phyloP scores from a whole-genome alignment of 495 filamentous ascomycete genomes.

The Daldinia vernicosa region DNA sequence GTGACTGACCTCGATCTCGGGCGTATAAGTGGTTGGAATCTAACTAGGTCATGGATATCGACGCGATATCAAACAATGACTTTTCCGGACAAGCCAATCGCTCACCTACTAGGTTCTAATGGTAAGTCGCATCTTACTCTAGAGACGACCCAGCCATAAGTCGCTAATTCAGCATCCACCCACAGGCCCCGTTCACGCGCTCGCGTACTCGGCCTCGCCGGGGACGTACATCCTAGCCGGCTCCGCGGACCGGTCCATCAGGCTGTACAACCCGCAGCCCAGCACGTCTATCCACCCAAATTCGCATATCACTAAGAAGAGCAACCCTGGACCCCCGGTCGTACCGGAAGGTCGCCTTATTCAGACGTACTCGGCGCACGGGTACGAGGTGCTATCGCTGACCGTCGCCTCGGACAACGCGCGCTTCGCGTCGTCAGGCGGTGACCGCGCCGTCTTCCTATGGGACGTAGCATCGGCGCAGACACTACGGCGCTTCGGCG shows the following conservation, averaged over 20 bases:
- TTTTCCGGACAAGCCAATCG: conserved; percentile 54
- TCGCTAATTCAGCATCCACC: conserved; percentile 16
- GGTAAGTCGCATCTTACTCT: conserved; percentile 32
- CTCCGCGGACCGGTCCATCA: conserved; percentile 82
- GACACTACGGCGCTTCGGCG: conserved; percentile 76
- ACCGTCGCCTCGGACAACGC: conserved; percentile 79
- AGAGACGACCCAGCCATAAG: not conserved
- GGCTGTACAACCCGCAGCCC: conserved; percentile 76
- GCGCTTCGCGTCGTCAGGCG: conserved; percentile 81
- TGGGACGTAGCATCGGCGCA: conserved; percentile 88
- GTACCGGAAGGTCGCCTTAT: conserved; percentile 64
- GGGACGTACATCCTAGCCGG: conserved; percentile 86
- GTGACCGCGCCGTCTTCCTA: conserved; percentile 87
- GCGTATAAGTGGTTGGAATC: conserved; percentile 12
- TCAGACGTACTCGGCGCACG: conserved; percentile 88
- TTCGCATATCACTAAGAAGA: conserved; percentile 47
- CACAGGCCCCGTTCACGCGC: conserved; percentile 75
- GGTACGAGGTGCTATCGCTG: conserved; percentile 87
- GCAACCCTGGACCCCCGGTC: conserved; percentile 5
- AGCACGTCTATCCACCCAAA: conserved; percentile 49
- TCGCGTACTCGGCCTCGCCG: conserved; percentile 73
- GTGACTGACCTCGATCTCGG: conserved; percentile 4
- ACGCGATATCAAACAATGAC: conserved; percentile 39
- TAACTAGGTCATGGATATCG: conserved; percentile 35
- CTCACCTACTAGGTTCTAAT: conserved; percentile 57